phyloP scores from a whole-genome alignment of 1,284 basidiomycete species.

The Anthracocystis panici-leucophaei region DNA sequence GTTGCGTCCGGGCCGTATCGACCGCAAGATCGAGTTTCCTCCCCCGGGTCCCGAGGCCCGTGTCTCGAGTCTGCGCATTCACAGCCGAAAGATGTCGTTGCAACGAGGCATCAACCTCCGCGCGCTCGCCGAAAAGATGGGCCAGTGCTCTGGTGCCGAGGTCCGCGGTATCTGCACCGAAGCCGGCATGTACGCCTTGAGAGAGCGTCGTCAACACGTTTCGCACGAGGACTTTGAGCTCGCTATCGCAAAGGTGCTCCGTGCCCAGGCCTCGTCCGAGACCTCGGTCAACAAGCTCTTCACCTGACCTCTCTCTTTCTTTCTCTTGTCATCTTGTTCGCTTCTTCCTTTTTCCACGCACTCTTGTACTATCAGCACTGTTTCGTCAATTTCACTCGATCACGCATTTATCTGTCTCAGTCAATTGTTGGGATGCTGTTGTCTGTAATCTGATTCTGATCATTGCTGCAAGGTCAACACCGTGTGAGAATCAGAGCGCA shows the following conservation, averaged over 20 bases:
- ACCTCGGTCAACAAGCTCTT: constrained; percentile 70
- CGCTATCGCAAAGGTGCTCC: constrained; percentile 87
- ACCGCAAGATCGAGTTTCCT: constrained; percentile 99
- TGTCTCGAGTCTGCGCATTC: constrained; percentile 94
- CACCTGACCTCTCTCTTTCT: constrained; percentile 55
- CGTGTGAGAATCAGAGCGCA: neutral
- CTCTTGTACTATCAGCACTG: constrained; percentile 40
- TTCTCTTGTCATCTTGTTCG: neutral
- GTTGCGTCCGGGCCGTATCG: constrained; percentile 94
- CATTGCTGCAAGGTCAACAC: neutral
- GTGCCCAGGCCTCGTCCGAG: constrained; percentile 69
- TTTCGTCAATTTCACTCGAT: constrained; percentile 19
- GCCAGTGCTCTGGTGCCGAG: constrained; percentile 96
- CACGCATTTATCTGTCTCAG: constrained; percentile 2
- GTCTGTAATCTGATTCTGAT: neutral
- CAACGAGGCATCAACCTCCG: constrained; percentile 97
- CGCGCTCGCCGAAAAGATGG: constrained; percentile 97
- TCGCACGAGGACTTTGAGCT: constrained; percentile 99
- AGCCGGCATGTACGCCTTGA: constrained; percentile 96
- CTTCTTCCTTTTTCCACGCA: constrained; percentile 15
- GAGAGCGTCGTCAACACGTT: constrained; percentile 92
- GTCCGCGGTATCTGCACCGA: constrained; percentile 98
- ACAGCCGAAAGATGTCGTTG: constrained; percentile 98
- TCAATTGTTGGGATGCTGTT: neutral
- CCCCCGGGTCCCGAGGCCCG: constrained; percentile 97